Evolutionary conservation across 192 early-diverging fungal species (phyloP).

Genomic region (Rhizophagus sp.): DNA sequence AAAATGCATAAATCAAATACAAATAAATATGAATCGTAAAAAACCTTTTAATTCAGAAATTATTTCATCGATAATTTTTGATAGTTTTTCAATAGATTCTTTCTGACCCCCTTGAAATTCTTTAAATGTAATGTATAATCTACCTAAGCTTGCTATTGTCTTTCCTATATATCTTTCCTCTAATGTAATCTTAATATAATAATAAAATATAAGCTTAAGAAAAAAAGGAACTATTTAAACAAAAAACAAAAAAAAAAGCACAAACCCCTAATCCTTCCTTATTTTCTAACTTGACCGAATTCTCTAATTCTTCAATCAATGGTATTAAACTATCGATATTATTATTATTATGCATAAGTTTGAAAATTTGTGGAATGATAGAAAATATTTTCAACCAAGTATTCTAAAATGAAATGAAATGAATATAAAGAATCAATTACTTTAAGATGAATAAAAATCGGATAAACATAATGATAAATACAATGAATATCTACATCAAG

Average conservation of each 20-base stretch:
- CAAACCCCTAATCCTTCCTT: background rate
- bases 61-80: background rate
- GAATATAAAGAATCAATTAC: background rate
- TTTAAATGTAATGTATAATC: background rate
- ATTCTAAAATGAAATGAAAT: slow-evolving; percentile 22
- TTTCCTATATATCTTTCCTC: slow-evolving; percentile 20
- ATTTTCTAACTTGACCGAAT: background rate
- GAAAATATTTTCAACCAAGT: slow-evolving; percentile 41
- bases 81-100: background rate
- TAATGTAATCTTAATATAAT: background rate
- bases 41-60: background rate
- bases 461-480: slow-evolving; percentile 22
- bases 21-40: background rate
- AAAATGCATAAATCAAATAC: background rate
- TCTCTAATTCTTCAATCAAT: slow-evolving; percentile 24
- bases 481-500: slow-evolving; percentile 33
- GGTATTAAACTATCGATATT: slow-evolving; percentile 5
- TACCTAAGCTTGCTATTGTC: background rate
- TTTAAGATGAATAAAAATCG: background rate
- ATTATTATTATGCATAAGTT: slow-evolving; percentile 33
- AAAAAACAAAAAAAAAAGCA: background rate
- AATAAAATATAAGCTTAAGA: background rate
- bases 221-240: background rate
- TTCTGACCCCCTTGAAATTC: background rate
- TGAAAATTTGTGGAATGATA: slow-evolving; percentile 39